phyloP scores from a whole-genome alignment of 768 basidiomycete genomes.

The Lentinula guzmanii region DNA sequence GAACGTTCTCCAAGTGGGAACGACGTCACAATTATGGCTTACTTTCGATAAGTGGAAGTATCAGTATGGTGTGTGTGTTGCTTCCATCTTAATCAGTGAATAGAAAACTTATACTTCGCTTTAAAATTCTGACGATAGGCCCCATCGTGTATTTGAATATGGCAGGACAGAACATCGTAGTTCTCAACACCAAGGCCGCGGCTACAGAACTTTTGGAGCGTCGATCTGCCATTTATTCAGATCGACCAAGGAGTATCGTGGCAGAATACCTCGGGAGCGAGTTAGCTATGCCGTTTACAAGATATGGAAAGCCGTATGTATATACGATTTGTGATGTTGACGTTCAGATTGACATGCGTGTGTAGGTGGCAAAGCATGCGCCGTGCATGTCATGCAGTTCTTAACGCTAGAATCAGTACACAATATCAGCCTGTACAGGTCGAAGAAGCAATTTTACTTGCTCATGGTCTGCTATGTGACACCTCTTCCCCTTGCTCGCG shows the following conservation, averaged over 20 bases:
- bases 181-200: neutral
- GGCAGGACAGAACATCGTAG: slow-evolving; percentile 4
- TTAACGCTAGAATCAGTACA: neutral
- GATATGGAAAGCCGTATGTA: neutral
- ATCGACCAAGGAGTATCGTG: neutral
- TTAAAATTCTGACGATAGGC: neutral
- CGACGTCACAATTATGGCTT: neutral
- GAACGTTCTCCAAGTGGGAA: slow-evolving; percentile 13
- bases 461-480: neutral
- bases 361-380: slow-evolving; percentile 6
- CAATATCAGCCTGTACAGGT: neutral
- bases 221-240: slow-evolving; percentile 2
- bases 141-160: slow-evolving; percentile 2
- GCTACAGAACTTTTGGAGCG: neutral
- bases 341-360: neutral
- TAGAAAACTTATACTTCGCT: neutral
- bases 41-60: neutral
- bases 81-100: neutral
- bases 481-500: neutral
- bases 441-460: neutral
- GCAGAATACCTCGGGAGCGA: neutral
- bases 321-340: neutral
- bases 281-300: neutral
- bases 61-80: neutral
- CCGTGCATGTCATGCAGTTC: neutral